Evolutionary conservation across 2,329 filamentous ascomycete species (phyloP).

Genomic region (Volutella citrinella): DNA sequence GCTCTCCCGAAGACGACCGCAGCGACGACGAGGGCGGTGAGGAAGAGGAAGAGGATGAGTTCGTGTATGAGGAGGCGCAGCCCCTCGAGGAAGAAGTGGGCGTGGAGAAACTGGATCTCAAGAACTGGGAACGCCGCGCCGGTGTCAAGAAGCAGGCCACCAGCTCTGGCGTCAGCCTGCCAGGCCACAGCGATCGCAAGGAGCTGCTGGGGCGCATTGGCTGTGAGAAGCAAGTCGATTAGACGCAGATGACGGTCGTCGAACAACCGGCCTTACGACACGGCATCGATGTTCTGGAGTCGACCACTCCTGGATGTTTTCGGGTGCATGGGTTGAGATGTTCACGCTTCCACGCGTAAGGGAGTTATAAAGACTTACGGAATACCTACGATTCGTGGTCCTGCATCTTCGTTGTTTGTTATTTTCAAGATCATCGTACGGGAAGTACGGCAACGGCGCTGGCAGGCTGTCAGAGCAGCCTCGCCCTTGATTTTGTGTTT

Average conservation of each 20-base stretch:
- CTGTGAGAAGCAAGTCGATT: slow-evolving; percentile 71
- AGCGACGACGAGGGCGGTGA: slow-evolving; percentile 75
- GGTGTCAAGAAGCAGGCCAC: slow-evolving; percentile 53
- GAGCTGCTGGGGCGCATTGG: slow-evolving; percentile 79
- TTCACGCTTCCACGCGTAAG: too few relatives aligned
- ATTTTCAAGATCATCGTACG: too few relatives aligned
- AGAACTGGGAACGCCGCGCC: slow-evolving; percentile 57
- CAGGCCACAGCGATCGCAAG: slow-evolving; percentile 72
- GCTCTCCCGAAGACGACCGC: slow-evolving; percentile 76
- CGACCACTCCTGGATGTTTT: too few relatives aligned
- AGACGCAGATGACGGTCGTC: slow-evolving; percentile 13
- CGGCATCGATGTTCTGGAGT: too few relatives aligned
- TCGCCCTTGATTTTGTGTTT: too few relatives aligned
- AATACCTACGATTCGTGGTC: too few relatives aligned
- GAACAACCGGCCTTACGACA: too few relatives aligned
- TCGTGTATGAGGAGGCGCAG: slow-evolving; percentile 51
- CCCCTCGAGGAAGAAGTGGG: slow-evolving; percentile 73
- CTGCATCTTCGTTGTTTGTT: too few relatives aligned
- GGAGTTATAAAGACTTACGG: too few relatives aligned
- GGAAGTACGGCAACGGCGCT: too few relatives aligned
- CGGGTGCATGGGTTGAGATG: too few relatives aligned
- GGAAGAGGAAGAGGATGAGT: slow-evolving; percentile 54
- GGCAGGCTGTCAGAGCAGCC: too few relatives aligned
- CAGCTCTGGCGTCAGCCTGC: slow-evolving; percentile 61
- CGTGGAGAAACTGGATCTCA: slow-evolving; percentile 67